Percentiles rank a stretch among this genome's conserved stretches.
Evolutionary conservation across 2,329 filamentous ascomycete genomes (phyloP).

Genomic region (Nemania sp.): DNA sequence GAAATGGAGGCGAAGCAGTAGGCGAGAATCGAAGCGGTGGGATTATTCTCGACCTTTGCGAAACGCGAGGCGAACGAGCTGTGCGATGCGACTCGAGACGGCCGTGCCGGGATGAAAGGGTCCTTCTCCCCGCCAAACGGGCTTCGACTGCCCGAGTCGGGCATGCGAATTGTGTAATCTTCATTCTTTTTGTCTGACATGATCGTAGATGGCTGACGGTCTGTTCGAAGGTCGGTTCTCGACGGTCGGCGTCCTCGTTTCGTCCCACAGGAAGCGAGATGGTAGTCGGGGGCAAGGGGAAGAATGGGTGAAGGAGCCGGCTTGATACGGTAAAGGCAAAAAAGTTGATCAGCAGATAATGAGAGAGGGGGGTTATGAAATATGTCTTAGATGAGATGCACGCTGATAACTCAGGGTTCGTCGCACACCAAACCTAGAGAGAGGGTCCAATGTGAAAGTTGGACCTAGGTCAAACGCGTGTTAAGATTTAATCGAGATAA

Average conservation of each 20-base stretch:
- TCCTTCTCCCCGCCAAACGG: constrained; percentile 57
- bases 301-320: background rate
- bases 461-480: constrained; percentile 15
- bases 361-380: background rate
- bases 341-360: constrained; percentile 11
- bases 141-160: constrained; percentile 55
- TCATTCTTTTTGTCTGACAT: constrained; percentile 93
- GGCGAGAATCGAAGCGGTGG: constrained; percentile 76
- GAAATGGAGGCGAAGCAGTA: constrained; percentile 97
- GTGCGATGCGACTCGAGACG: constrained; percentile 46
- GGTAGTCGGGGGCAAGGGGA: constrained; percentile 13
- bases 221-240: background rate
- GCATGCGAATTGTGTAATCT: constrained; percentile 73
- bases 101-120: constrained; percentile 47
- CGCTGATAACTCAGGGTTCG: constrained; percentile 6
- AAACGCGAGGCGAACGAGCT: constrained; percentile 42
- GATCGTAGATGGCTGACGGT: constrained; percentile 36
- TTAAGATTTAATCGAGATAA: constrained; percentile 26
- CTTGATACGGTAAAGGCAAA: background rate
- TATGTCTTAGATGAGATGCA: constrained; percentile 18
- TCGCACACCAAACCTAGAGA: constrained; percentile 12
- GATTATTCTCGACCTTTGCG: constrained; percentile 70
- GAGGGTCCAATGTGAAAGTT: background rate
- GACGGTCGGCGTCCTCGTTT: constrained; percentile 6
- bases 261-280: background rate